Percentiles rank a stretch among this genome's conserved stretches.
Evolutionary conservation across 73 alveolate species (phyloP).

Genomic region (Tetrahymena malaccensis): DNA sequence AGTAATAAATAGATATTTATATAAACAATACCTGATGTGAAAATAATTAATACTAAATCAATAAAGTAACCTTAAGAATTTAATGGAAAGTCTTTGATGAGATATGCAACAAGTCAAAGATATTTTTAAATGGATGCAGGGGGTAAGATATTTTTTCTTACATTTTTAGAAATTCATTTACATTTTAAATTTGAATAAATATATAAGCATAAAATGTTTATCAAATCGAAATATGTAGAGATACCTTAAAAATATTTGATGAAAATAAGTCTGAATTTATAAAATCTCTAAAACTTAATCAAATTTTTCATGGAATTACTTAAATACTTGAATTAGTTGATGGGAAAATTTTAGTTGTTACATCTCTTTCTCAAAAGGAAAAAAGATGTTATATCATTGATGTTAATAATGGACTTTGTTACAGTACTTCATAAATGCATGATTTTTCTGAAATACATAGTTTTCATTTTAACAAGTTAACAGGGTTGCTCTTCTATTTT

Average conservation of each 20-base stretch:
- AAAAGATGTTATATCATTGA: neutral
- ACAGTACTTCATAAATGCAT: neutral
- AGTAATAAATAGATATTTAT: neutral
- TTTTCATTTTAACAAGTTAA: neutral
- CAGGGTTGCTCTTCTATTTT: neutral
- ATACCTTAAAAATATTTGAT: no score
- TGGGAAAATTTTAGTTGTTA: neutral
- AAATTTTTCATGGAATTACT: neutral
- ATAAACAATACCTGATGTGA: neutral
- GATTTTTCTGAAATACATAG: neutral
- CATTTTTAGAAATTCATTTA: no score
- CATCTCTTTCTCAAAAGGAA: neutral
- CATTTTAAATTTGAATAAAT: no score
- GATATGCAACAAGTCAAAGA: neutral
- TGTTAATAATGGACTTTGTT: neutral
- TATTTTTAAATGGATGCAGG: no score
- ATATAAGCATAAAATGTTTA: neutral
- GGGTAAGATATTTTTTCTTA: neutral
- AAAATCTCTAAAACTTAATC: neutral
- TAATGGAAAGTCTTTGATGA: neutral
- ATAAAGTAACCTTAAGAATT: neutral
- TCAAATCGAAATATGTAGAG: neutral
- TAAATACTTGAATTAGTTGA: neutral
- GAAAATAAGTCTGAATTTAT: neutral
- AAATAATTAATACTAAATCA: neutral